Base-by-base conservation (phyloP, 129 eudicot genomes). In the Flaveria robusta region DNA sequence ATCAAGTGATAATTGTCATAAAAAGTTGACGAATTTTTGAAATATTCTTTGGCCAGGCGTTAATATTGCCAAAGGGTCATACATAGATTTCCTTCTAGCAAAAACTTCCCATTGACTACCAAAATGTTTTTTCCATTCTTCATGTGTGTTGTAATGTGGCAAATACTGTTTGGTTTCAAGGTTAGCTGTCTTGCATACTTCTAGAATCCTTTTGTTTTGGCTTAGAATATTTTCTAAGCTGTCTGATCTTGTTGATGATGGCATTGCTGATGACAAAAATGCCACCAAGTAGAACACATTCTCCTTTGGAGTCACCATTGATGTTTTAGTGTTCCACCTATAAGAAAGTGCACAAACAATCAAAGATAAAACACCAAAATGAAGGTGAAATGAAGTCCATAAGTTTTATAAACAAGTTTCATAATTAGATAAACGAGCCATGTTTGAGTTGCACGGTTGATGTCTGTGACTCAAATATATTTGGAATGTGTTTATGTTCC, bases 21-120 rank as follows among this genome's bases (percentile, higher is more conserved):
- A 83, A 68, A 74, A 78, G 14, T 75, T 72, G 50, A 18, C 79
- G 56, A 75, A 85, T 79, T 80, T 91, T 52, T 65, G 82, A 85
- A 95, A 95, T 69, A 95, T 95, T 79, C 85, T 86, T 16, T 95
- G 99, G 46, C 99, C 99, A 18, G 99, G 97, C 72, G 99, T 93
- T 71, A 91, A 80, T 72, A 95, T 91, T 34, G 94, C 86, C 46
- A 89, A 59, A 29, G 97, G 99, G 81, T 95, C 99, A 74, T 95
- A 95, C 27, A 69, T 85, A 58, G 76, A 63, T 88, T 95, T 95
- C 77, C 90, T 86, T 70, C 86, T 66, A 7, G 62, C 82, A 64
- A 95, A 89, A 62, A 26, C 84, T 29, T 87, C 88, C 97, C 99
- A 95, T 74, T 73, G 77, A 81, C 79, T 24, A 22, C 97, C 99